Conservation (phyloP, 2,329 filamentous ascomycete genomes). For the Botryotinia convoluta region DNA sequence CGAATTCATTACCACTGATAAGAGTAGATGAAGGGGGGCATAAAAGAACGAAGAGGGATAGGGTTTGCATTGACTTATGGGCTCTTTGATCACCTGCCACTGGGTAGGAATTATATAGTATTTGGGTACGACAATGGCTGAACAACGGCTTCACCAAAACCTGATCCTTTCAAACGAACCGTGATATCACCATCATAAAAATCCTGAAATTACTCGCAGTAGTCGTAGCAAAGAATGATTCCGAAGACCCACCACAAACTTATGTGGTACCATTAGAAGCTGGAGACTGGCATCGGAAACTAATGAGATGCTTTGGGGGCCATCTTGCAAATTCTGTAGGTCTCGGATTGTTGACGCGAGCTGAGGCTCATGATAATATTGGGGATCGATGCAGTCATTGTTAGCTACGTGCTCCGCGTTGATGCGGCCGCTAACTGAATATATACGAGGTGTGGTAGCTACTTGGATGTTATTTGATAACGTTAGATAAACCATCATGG, state of each 20-base stretch:
- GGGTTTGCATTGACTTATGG: constrained; percentile 11
- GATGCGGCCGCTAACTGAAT: constrained; percentile 4
- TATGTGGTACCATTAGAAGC: constrained; percentile 14
- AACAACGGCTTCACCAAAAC: background rate
- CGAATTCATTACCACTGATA: constrained; percentile 1
- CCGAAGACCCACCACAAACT: constrained; percentile 14
- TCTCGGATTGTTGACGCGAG: background rate
- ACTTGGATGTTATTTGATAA: constrained; percentile 4
- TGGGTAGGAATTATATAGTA: constrained; percentile 13
- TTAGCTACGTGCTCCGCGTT: constrained; percentile 17
- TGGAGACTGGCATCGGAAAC: background rate
- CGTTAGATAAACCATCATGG: constrained; percentile 10
- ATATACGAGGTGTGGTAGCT: constrained; percentile 1
- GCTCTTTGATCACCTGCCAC: constrained; percentile 10
- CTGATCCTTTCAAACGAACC: background rate
- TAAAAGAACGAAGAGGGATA: constrained; percentile 1
- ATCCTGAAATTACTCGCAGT: constrained; percentile 6
- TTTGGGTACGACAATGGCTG: background rate
- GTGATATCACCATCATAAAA: constrained; percentile 7
- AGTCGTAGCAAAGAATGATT: constrained; percentile 11
- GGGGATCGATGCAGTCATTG: constrained; percentile 3
- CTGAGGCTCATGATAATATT: constrained; percentile 9
- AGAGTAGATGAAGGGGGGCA: background rate
- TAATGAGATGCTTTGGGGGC: background rate
- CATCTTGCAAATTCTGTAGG: background rate